Evolutionary conservation across 2,329 filamentous ascomycete species (phyloP).

Genomic region (Davidsoniella eucalypti): DNA sequence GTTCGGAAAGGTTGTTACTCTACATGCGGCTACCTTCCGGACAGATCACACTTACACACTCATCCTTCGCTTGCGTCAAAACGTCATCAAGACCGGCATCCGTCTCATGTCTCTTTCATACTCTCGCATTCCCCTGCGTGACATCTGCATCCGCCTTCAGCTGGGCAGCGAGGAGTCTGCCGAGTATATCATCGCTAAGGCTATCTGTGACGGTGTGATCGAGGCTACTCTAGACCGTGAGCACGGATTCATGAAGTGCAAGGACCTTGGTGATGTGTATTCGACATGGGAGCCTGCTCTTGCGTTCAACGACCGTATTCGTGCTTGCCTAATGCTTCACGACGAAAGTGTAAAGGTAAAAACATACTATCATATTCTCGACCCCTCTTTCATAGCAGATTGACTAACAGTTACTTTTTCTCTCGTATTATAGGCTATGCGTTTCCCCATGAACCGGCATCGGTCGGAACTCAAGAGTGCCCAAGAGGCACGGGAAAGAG

Average conservation of each 20-base stretch:
- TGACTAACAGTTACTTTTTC: background rate
- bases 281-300: conserved; percentile 89
- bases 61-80: conserved; percentile 85
- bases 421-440: conserved; percentile 57
- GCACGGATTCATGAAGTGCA: conserved; percentile 95
- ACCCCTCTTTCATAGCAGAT: background rate
- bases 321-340: conserved; percentile 76
- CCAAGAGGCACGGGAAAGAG: conserved; percentile 90
- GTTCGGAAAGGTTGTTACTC: conserved; percentile 73
- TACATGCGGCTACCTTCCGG: conserved; percentile 71
- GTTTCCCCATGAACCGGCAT: conserved; percentile 99
- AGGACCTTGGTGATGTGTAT: conserved; percentile 90
- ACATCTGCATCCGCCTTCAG: conserved; percentile 91
- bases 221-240: conserved; percentile 90
- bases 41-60: conserved; percentile 90
- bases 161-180: conserved; percentile 92
- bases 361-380: conserved; percentile 14
- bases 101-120: conserved; percentile 98
- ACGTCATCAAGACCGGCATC: conserved; percentile 98
- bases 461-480: conserved; percentile 93
- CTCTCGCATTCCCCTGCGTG: conserved; percentile 87
- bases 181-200: conserved; percentile 98
- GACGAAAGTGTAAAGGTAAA: conserved; percentile 95
- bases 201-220: conserved; percentile 92
- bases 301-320: conserved; percentile 93